phyloP scores from a whole-genome alignment of 1,284 basidiomycete genomes.

The Heliocybe sulcata region DNA sequence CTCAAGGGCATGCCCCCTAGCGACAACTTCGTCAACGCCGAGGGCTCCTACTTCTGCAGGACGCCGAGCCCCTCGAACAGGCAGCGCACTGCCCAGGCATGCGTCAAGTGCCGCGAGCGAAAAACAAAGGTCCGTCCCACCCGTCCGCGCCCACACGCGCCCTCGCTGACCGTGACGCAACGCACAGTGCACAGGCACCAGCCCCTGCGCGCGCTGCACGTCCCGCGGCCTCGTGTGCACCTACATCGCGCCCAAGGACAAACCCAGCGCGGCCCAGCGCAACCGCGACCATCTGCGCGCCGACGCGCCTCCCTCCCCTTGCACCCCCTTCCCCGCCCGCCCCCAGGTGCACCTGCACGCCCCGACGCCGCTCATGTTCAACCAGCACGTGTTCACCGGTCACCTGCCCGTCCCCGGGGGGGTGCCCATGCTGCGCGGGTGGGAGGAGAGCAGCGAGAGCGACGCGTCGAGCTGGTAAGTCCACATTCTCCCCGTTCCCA shows the following conservation, averaged over 20 bases:
- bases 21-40: background rate
- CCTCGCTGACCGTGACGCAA: no score
- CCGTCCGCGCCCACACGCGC: no score
- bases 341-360: background rate
- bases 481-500: background rate
- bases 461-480: background rate
- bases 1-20: background rate
- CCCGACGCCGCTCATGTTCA: background rate
- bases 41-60: background rate
- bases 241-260: background rate
- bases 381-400: background rate
- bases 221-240: conserved; percentile 1
- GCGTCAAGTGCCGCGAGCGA: background rate
- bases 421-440: background rate
- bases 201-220: background rate
- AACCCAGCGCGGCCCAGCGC: background rate
- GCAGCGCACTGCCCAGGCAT: background rate
- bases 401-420: background rate
- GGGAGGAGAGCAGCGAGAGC: background rate
- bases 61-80: background rate
- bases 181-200: background rate
- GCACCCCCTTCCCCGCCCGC: no score
- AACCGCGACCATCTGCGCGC: background rate
- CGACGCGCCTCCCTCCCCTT: background rate
- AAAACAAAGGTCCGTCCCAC: background rate